A percentile compares a stretch with the other conserved stretches of the same genome.
Conservation (phyloP, 345 rosid genomes). For the Lumnitzera racemosa region DNA sequence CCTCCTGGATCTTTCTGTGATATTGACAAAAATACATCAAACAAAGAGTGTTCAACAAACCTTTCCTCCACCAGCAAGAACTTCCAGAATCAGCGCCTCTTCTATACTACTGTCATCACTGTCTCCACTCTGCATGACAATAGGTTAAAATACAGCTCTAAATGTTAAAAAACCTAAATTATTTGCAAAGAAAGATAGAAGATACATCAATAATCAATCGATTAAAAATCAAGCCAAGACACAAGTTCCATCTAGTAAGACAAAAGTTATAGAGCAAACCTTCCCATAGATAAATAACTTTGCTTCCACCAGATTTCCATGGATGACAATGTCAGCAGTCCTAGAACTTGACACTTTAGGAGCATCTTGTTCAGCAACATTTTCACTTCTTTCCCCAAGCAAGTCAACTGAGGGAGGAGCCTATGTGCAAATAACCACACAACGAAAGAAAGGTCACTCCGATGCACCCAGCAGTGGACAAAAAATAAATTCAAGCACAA, state of each 20-base stretch:
- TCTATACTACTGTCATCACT: slow-evolving; percentile 35
- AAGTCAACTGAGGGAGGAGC: slow-evolving; percentile 64
- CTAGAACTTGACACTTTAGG: slow-evolving; percentile 36
- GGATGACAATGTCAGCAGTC: slow-evolving; percentile 73
- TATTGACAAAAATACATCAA: background rate
- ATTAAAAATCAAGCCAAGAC: too few relatives aligned
- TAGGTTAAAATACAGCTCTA: slow-evolving; percentile 8
- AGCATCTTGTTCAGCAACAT: slow-evolving; percentile 27
- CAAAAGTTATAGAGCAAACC: slow-evolving; percentile 31
- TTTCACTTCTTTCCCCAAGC: slow-evolving; percentile 45
- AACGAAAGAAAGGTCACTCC: slow-evolving; percentile 10
- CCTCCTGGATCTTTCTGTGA: background rate
- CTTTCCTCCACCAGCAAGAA: slow-evolving; percentile 92
- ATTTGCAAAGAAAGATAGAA: background rate
- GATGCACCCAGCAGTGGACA: background rate
- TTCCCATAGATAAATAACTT: slow-evolving; percentile 76
- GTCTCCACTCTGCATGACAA: slow-evolving; percentile 41
- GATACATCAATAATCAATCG: too few relatives aligned
- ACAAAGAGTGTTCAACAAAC: slow-evolving; percentile 33
- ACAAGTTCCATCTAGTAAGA: slow-evolving; percentile 1
- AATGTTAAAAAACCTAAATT: background rate
- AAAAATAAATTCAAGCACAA: slow-evolving; percentile 5
- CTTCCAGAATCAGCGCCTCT: slow-evolving; percentile 68
- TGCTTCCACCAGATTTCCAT: slow-evolving; percentile 73
- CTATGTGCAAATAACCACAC: slow-evolving; percentile 25